Conservation (phyloP, 1,139 yeast genomes). For the Meyerozyma elateridarum region DNA sequence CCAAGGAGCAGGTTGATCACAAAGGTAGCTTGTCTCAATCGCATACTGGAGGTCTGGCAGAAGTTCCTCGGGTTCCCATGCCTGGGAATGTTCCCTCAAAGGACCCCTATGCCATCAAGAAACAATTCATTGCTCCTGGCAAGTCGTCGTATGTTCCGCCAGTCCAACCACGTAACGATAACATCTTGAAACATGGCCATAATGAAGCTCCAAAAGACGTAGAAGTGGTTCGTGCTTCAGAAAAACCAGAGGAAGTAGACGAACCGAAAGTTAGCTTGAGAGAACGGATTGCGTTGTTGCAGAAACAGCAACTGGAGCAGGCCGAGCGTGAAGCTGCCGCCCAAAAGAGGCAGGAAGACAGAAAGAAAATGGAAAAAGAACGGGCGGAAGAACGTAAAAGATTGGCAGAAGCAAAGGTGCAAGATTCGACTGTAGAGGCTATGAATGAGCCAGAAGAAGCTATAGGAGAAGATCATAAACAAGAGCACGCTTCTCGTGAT, state of each 20-base stretch:
- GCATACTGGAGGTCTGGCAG: not conserved
- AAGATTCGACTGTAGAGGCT: not conserved
- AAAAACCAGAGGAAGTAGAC: slow-evolving; percentile 36
- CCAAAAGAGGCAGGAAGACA: slow-evolving; percentile 51
- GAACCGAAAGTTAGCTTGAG: slow-evolving; percentile 77
- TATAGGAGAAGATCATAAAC: slow-evolving; percentile 11
- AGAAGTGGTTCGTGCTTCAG: slow-evolving; percentile 23
- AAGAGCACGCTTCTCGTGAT: slow-evolving; percentile 15
- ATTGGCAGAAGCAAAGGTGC: slow-evolving; percentile 5
- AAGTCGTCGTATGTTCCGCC: slow-evolving; percentile 44
- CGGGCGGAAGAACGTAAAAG: slow-evolving; percentile 29
- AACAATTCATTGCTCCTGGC: slow-evolving; percentile 38
- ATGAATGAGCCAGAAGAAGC: slow-evolving; percentile 6
- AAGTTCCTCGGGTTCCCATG: slow-evolving; percentile 2
- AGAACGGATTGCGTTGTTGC: slow-evolving; percentile 81
- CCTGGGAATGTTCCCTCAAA: slow-evolving; percentile 9
- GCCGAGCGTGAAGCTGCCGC: slow-evolving; percentile 70
- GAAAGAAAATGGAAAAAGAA: slow-evolving; percentile 29
- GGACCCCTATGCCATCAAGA: slow-evolving; percentile 42
- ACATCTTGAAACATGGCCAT: slow-evolving; percentile 29
- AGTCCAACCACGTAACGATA: slow-evolving; percentile 36
- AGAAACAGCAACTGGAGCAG: slow-evolving; percentile 77
- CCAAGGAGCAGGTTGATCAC: not conserved
- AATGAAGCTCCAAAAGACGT: slow-evolving; percentile 18
- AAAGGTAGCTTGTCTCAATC: not conserved